These are phyloP conservation scores for Sphagnum tenellum DNA, from an alignment of 225 moss, liverwort and hornwort species.

Conservation along the genomic window DNA sequence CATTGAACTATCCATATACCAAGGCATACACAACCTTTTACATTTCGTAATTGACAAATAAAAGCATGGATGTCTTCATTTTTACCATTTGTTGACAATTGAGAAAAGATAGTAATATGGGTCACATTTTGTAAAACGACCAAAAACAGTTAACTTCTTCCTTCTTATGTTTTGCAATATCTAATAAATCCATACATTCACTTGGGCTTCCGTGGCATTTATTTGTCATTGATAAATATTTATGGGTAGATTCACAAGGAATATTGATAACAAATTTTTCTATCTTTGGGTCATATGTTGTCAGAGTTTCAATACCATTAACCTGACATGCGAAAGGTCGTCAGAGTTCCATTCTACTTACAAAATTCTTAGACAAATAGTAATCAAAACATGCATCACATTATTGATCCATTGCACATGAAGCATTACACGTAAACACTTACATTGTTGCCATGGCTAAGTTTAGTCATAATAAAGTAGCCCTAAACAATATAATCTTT, in stretches of 20 bases:
- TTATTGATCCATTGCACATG: too few relatives aligned
- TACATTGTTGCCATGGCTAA: slow-evolving; percentile 96
- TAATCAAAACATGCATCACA: neutral
- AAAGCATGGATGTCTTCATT: slow-evolving; percentile 91
- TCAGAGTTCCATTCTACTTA: too few relatives aligned
- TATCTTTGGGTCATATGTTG: slow-evolving; percentile 64
- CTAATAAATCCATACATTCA: too few relatives aligned
- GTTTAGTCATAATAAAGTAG: slow-evolving; percentile 89
- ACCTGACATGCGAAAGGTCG: slow-evolving; percentile 29
- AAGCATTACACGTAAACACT: neutral
- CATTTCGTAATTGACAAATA: slow-evolving; percentile 62
- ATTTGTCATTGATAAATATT: slow-evolving; percentile 26
- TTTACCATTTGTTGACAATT: slow-evolving; percentile 51
- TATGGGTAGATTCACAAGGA: slow-evolving; percentile 95
- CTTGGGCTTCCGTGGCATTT: too few relatives aligned
- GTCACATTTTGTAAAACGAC: slow-evolving; percentile 53
- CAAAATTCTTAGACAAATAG: neutral
- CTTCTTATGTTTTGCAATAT: too few relatives aligned
- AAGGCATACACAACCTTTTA: slow-evolving; percentile 28
- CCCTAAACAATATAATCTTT: slow-evolving; percentile 47
- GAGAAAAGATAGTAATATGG: slow-evolving; percentile 81
- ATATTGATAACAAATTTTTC: slow-evolving; percentile 81
- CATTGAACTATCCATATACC: slow-evolving; percentile 77
- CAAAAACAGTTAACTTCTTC: too few relatives aligned
- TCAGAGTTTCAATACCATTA: slow-evolving; percentile 75